Conservation (phyloP, 805 yeast species). For the Metschnikowia orientalis region DNA sequence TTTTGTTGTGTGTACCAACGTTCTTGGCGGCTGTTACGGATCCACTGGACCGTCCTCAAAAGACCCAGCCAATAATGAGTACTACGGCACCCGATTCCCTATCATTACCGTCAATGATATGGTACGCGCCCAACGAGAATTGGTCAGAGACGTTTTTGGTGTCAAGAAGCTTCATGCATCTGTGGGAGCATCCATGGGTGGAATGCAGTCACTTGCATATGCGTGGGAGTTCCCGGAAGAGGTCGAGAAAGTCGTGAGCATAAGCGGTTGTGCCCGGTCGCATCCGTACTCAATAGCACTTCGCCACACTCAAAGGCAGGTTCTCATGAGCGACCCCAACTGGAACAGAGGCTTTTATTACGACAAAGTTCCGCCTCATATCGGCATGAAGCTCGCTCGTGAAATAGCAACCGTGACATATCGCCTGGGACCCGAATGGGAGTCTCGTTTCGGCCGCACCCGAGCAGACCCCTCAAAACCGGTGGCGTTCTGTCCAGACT, state of each 20-base stretch:
- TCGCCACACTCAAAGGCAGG: constrained; percentile 90
- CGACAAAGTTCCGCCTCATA: constrained; percentile 78
- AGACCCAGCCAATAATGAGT: constrained; percentile 61
- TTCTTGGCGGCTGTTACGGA: constrained; percentile 92
- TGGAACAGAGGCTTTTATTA: constrained; percentile 92
- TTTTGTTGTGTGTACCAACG: constrained; percentile 85
- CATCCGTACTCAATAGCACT: constrained; percentile 93
- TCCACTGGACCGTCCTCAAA: constrained; percentile 86
- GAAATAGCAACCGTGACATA: constrained; percentile 93
- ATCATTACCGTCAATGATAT: constrained; percentile 81
- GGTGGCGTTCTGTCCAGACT: constrained; percentile 92
- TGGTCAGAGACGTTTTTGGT: constrained; percentile 59
- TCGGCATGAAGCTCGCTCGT: constrained; percentile 91
- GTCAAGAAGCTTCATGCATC: constrained; percentile 67
- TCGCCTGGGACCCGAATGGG: constrained; percentile 97
- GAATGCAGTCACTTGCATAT: constrained; percentile 92
- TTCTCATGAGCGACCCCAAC: constrained; percentile 88
- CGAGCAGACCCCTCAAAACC: constrained; percentile 72
- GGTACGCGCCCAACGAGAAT: constrained; percentile 80
- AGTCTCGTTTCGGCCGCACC: constrained; percentile 81
- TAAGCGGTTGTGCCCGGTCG: constrained; percentile 89
- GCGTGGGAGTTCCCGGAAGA: constrained; percentile 77
- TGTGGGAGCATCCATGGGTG: constrained; percentile 95
- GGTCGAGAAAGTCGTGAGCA: constrained; percentile 70
- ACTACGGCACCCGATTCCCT: constrained; percentile 86